phyloP scores from a whole-genome alignment of 1,139 yeast genomes.

The Geotrichum klebahnii region DNA sequence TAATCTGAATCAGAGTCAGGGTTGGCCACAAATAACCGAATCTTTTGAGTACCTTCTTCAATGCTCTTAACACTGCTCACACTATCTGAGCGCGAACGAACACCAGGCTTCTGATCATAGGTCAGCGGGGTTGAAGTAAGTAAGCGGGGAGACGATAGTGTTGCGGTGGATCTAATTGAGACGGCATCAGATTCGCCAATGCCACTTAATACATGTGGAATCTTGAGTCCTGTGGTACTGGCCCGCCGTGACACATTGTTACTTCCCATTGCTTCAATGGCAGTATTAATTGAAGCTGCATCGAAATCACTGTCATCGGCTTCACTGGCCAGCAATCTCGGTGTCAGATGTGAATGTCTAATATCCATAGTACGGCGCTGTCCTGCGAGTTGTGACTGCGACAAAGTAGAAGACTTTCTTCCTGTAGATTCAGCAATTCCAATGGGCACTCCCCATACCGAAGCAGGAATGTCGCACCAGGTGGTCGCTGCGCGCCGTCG shows the following conservation, averaged over 20 bases:
- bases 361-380: constrained; percentile 33
- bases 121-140: background rate
- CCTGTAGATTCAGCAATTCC: constrained; percentile 48
- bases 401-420: background rate
- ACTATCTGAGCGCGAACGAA: constrained; percentile 7
- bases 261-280: constrained; percentile 19
- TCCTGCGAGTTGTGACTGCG: background rate
- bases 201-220: constrained; percentile 57
- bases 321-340: constrained; percentile 70
- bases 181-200: background rate
- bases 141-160: constrained; percentile 5
- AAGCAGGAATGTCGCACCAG: constrained; percentile 50
- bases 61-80: constrained; percentile 36
- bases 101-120: background rate
- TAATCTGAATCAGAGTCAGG: constrained; percentile 47
- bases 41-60: constrained; percentile 42
- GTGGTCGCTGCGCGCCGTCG: constrained; percentile 54
- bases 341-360: constrained; percentile 69
- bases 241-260: constrained; percentile 53
- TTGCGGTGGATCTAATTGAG: constrained; percentile 10
- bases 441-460: constrained; percentile 60
- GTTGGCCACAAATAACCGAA: constrained; percentile 62
- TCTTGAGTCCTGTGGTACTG: constrained; percentile 66
- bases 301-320: constrained; percentile 53
- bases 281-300: constrained; percentile 10